A percentile compares a stretch with the other conserved stretches of the same genome.
phyloP scores from a whole-genome alignment of 768 basidiomycete genomes.

The Pulveroboletus sp. region DNA sequence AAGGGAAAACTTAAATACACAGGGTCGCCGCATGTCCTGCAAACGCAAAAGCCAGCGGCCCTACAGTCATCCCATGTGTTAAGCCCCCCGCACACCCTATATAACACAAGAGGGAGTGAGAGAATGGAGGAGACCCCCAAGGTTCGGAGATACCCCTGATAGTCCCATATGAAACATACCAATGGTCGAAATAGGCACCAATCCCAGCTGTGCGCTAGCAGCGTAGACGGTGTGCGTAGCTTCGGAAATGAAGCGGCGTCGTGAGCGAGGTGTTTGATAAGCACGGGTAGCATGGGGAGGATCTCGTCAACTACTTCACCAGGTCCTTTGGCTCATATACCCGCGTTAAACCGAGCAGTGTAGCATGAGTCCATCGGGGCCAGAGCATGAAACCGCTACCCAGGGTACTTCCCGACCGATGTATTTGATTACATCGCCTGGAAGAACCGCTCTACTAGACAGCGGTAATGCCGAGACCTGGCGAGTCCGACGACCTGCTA shows the following conservation, averaged over 20 bases:
- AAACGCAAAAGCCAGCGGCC: constrained; percentile 19
- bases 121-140: constrained; percentile 6
- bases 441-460: background rate
- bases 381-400: background rate
- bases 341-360: background rate
- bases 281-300: background rate
- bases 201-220: constrained; percentile 1
- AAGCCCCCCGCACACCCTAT: constrained; percentile 20
- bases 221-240: background rate
- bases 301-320: background rate
- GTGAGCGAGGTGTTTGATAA: constrained; percentile 1
- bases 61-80: constrained; percentile 14
- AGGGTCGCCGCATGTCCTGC: constrained; percentile 16
- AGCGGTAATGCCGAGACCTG: background rate
- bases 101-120: background rate
- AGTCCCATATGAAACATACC: constrained; percentile 8
- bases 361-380: background rate
- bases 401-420: constrained; percentile 1
- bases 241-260: constrained; percentile 20
- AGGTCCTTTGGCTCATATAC: background rate
- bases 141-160: constrained; percentile 10
- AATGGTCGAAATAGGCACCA: background rate
- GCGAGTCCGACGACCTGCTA: background rate
- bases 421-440: background rate
- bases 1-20: constrained; percentile 20